These are phyloP conservation scores for Bassia scoparia DNA, from an alignment of 148 eudicot species.

Conservation along the genomic window DNA sequence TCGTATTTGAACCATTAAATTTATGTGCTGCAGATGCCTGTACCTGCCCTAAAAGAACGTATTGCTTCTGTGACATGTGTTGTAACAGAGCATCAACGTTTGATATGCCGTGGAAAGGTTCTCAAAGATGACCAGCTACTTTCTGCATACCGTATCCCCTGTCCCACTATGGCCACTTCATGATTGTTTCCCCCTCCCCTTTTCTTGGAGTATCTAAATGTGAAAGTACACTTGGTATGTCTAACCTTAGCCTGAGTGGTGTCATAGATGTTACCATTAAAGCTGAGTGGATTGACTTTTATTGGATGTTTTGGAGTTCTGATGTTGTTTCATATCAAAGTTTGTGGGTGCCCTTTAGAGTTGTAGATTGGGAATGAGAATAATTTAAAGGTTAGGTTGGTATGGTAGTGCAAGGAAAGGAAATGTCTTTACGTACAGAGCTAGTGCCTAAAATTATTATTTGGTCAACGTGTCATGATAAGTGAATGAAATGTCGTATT, in stretches of 20 bases:
- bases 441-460: not conserved
- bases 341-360: not conserved
- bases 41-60: slow-evolving; percentile 82
- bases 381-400: not conserved
- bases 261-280: not conserved
- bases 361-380: not conserved
- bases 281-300: not conserved
- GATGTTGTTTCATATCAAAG: not conserved
- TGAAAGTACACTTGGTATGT: not conserved
- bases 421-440: not conserved
- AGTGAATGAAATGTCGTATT: too few relatives aligned
- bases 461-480: not conserved
- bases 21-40: slow-evolving; percentile 58
- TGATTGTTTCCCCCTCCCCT: not conserved
- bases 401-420: not conserved
- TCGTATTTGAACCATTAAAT: slow-evolving; percentile 1
- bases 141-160: slow-evolving; percentile 95
- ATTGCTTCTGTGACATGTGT: slow-evolving; percentile 91
- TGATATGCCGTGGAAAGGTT: slow-evolving; percentile 96
- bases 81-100: slow-evolving; percentile 85
- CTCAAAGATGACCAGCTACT: slow-evolving; percentile 93
- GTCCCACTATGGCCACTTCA: not conserved
- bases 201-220: slow-evolving; percentile 5
- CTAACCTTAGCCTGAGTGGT: not conserved
- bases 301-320: slow-evolving; percentile 1